Conservation (phyloP, 225 moss, liverwort and hornwort genomes). For the Bryum argenteum region DNA sequence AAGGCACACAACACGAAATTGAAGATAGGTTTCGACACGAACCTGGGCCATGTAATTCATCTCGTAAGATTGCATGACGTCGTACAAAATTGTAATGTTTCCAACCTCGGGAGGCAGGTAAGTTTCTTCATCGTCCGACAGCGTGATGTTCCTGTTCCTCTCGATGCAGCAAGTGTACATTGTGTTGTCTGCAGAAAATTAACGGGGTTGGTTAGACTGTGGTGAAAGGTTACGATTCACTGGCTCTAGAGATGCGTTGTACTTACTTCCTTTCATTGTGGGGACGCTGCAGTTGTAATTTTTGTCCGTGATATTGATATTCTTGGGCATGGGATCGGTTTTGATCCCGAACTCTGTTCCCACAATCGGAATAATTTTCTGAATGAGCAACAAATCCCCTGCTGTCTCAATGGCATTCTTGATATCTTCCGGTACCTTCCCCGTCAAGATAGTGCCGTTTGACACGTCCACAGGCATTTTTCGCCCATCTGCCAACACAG, state of each 20-base stretch:
- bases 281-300: slow-evolving; percentile 71
- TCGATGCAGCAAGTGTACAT: slow-evolving; percentile 82
- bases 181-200: slow-evolving; percentile 57
- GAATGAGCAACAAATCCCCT: slow-evolving; percentile 50
- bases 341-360: slow-evolving; percentile 88
- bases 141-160: slow-evolving; percentile 40
- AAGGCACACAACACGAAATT: too few relatives aligned
- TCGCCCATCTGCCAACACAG: slow-evolving; percentile 41
- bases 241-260: too few relatives aligned
- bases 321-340: slow-evolving; percentile 62
- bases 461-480: slow-evolving; percentile 57
- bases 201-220: neutral
- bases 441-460: slow-evolving; percentile 68
- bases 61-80: slow-evolving; percentile 50
- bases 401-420: slow-evolving; percentile 84
- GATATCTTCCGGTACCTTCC: slow-evolving; percentile 46
- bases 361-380: slow-evolving; percentile 43
- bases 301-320: slow-evolving; percentile 58
- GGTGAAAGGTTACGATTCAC: too few relatives aligned
- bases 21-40: neutral
- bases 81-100: slow-evolving; percentile 77
- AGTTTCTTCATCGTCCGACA: neutral
- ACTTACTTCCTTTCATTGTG: slow-evolving; percentile 67
- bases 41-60: slow-evolving; percentile 64
- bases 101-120: slow-evolving; percentile 51